phyloP scores from a whole-genome alignment of 805 yeast species.

The Candida vartiovaarae region DNA sequence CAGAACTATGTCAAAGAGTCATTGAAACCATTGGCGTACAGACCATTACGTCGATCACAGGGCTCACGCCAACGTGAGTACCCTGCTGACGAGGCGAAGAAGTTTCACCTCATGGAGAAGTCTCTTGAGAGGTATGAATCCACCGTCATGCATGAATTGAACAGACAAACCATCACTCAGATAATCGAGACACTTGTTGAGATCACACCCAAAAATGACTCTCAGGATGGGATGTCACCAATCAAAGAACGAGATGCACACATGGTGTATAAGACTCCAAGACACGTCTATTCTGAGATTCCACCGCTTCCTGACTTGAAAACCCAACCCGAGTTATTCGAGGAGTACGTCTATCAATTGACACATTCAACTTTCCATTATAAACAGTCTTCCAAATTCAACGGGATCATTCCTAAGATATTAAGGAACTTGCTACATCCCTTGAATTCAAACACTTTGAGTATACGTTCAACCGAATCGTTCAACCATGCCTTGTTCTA shows the following conservation, averaged over 20 bases:
- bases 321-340: slow-evolving; percentile 22
- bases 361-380: slow-evolving; percentile 31
- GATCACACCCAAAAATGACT: slow-evolving; percentile 19
- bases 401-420: slow-evolving; percentile 32
- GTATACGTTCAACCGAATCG: slow-evolving; percentile 24
- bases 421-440: slow-evolving; percentile 34
- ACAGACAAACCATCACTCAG: slow-evolving; percentile 15
- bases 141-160: slow-evolving; percentile 10
- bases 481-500: slow-evolving; percentile 35
- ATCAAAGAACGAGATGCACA: slow-evolving; percentile 6
- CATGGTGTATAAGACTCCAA: slow-evolving; percentile 3
- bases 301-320: slow-evolving; percentile 30
- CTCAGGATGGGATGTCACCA: slow-evolving; percentile 8
- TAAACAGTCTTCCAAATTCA: slow-evolving; percentile 29
- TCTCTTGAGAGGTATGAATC: slow-evolving; percentile 8
- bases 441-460: slow-evolving; percentile 26
- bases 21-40: slow-evolving; percentile 22
- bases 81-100: slow-evolving; percentile 14
- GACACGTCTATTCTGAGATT: slow-evolving; percentile 25
- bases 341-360: slow-evolving; percentile 27
- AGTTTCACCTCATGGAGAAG: not conserved
- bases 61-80: slow-evolving; percentile 3
- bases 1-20: slow-evolving; percentile 22
- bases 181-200: slow-evolving; percentile 20
- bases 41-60: slow-evolving; percentile 22